phyloP scores from a whole-genome alignment of 768 basidiomycete genomes.

The Leccinum uliginosum region DNA sequence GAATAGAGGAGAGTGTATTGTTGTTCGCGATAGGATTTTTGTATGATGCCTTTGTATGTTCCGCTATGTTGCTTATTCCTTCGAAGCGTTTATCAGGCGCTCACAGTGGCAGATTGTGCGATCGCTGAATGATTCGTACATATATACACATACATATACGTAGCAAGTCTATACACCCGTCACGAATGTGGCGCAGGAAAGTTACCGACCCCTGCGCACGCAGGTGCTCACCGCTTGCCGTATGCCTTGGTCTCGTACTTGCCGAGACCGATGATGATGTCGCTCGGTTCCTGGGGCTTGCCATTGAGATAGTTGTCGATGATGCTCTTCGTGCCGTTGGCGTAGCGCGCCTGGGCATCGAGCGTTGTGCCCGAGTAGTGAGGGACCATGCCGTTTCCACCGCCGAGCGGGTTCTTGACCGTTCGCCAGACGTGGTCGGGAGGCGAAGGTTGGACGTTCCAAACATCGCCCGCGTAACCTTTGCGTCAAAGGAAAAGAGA shows the following conservation, averaged over 20 bases:
- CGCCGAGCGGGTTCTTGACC: conserved; percentile 74
- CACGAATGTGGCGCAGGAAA: not conserved
- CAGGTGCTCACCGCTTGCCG: conserved; percentile 20
- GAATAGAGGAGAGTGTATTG: not conserved
- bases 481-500: not conserved
- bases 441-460: conserved; percentile 86
- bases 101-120: not conserved
- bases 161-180: not conserved
- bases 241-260: conserved; percentile 47
- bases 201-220: not conserved
- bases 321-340: conserved; percentile 64
- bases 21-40: not conserved
- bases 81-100: not conserved
- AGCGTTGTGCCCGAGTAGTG: conserved; percentile 88
- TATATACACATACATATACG: not conserved
- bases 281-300: conserved; percentile 68
- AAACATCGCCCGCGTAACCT: conserved; percentile 57
- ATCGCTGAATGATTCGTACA: not conserved
- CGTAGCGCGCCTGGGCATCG: conserved; percentile 87
- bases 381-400: conserved; percentile 87
- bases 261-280: conserved; percentile 77
- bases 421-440: conserved; percentile 84
- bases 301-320: conserved; percentile 62
- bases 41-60: not conserved
- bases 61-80: not conserved